These are phyloP conservation scores for Platanus orientalis DNA, from an alignment of 164 flowering plant species.

Conservation along the genomic window DNA sequence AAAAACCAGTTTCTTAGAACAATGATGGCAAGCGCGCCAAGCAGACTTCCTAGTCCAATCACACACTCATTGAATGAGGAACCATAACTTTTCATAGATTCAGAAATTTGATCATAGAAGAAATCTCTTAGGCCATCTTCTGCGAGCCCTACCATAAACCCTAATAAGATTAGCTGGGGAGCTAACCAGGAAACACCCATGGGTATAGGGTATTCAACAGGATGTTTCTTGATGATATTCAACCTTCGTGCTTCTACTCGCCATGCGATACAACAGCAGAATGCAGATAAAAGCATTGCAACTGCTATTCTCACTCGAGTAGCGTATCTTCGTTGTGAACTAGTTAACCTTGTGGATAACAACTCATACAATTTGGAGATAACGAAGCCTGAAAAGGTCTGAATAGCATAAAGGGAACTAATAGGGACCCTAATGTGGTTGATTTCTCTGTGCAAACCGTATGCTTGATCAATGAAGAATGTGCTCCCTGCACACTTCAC, in stretches of 20 bases:
- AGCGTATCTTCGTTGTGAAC: too few species aligned
- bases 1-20: too few species aligned
- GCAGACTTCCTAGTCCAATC: neutral
- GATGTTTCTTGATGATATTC: too few species aligned
- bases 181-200: neutral
- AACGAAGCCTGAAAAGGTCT: neutral
- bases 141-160: neutral
- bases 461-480: neutral
- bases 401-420: neutral
- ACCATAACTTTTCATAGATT: neutral
- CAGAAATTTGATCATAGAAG: neutral
- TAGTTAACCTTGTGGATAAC: neutral
- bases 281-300: neutral
- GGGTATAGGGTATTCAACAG: neutral
- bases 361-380: neutral
- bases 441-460: neutral
- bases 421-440: neutral
- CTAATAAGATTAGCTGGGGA: neutral
- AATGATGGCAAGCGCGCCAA: neutral
- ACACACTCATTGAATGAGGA: neutral
- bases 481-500: neutral
- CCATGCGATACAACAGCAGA: neutral
- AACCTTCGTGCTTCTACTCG: neutral
- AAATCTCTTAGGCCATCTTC: neutral
- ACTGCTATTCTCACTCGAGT: neutral